Percentiles rank a stretch among this genome's conserved stretches.
phyloP scores from a whole-genome alignment of 1,284 basidiomycete genomes.

The Mycosarcoma mackinlayi region DNA sequence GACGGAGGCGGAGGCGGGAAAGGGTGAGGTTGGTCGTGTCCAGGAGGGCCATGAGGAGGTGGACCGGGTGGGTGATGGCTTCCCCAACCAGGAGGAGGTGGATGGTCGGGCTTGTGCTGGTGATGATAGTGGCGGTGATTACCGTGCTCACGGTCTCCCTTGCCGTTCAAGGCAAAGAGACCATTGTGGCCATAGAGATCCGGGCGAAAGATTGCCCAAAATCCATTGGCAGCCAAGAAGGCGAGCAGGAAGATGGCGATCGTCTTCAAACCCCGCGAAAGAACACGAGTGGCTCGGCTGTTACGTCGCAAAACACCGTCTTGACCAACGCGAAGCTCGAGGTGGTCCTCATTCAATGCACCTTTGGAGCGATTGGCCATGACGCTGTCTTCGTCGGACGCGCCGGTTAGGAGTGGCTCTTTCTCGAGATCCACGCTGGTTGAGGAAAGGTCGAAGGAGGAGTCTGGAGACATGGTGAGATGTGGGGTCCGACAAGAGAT shows the following conservation, averaged over 20 bases:
- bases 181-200: conserved; percentile 27
- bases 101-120: conserved; percentile 9
- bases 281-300: background rate
- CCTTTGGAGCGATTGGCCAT: conserved; percentile 11
- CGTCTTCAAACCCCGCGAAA: conserved; percentile 23
- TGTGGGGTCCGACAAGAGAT: background rate
- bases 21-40: conserved; percentile 11
- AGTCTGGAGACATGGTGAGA: background rate
- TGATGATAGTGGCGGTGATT: conserved; percentile 12
- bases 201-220: conserved; percentile 37
- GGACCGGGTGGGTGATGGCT: conserved; percentile 9
- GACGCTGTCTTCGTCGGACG: background rate
- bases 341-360: conserved; percentile 25
- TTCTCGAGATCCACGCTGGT: conserved; percentile 16
- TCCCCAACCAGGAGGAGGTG: conserved; percentile 4
- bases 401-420: conserved; percentile 8
- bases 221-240: conserved; percentile 29
- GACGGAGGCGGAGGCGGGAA: conserved; percentile 2
- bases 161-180: conserved; percentile 3
- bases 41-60: conserved; percentile 21
- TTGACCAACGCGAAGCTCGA: conserved; percentile 26
- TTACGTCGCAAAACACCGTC: background rate
- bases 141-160: background rate
- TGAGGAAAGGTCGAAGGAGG: conserved; percentile 1
- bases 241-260: conserved; percentile 28